Evolutionary conservation across 495 filamentous ascomycete species (phyloP).

Genomic region (Copromyces sp.): DNA sequence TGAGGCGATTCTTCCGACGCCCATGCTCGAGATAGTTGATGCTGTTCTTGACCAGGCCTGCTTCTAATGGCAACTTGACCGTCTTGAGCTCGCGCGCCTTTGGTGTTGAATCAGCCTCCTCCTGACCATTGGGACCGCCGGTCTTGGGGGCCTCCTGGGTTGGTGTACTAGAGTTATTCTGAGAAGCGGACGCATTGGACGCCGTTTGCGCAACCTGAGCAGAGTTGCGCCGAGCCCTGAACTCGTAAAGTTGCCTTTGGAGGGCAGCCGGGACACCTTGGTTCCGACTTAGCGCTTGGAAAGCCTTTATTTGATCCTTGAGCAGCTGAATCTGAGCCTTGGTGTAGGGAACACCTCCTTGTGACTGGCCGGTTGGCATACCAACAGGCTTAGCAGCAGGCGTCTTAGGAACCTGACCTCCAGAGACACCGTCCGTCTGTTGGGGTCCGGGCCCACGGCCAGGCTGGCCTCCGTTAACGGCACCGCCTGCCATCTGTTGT

Average conservation of each 20-base stretch:
- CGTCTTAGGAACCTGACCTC: slow-evolving; percentile 18
- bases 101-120: slow-evolving; percentile 16
- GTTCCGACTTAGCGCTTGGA: slow-evolving; percentile 74
- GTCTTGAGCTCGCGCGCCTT: slow-evolving; percentile 39
- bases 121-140: slow-evolving; percentile 16
- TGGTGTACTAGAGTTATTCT: slow-evolving; percentile 42
- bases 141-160: slow-evolving; percentile 40
- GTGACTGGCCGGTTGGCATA: slow-evolving; percentile 7
- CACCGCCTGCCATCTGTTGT: slow-evolving; percentile 34
- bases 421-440: slow-evolving; percentile 8
- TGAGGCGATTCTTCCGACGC: slow-evolving; percentile 56
- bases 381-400: slow-evolving; percentile 26
- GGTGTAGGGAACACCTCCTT: slow-evolving; percentile 42
- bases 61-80: slow-evolving; percentile 56
- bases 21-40: slow-evolving; percentile 76
- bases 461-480: slow-evolving; percentile 34
- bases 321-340: slow-evolving; percentile 60
- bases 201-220: slow-evolving; percentile 45
- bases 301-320: slow-evolving; percentile 69
- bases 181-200: slow-evolving; percentile 18
- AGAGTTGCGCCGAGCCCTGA: slow-evolving; percentile 53
- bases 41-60: slow-evolving; percentile 36
- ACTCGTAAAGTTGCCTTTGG: slow-evolving; percentile 65
- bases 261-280: slow-evolving; percentile 60
- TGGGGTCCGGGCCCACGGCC: slow-evolving; percentile 20